Percentiles rank a stretch among this genome's conserved stretches.
phyloP scores from a whole-genome alignment of 192 early-diverging fungal species.

The Coemansia sp. region DNA sequence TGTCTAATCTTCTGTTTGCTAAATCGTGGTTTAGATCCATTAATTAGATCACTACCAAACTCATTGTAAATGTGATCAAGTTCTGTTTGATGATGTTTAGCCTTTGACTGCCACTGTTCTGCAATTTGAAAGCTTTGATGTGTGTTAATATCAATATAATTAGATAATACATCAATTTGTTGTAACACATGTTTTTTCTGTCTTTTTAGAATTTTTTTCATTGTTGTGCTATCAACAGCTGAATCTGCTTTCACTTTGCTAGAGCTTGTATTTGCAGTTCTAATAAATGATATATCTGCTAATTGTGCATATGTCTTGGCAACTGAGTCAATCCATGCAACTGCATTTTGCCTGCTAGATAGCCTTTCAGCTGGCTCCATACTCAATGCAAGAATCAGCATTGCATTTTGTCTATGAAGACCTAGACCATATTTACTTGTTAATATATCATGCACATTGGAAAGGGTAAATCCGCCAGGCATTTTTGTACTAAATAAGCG shows the following conservation, averaged over 20 bases:
- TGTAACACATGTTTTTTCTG: conserved; percentile 68
- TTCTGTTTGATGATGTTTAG: conserved; percentile 63
- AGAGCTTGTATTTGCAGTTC: neutral
- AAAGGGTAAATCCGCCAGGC: conserved; percentile 86
- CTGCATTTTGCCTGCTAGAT: conserved; percentile 20
- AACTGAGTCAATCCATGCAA: conserved; percentile 57
- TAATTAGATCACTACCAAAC: conserved; percentile 72
- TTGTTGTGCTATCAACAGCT: conserved; percentile 83
- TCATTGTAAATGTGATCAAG: conserved; percentile 77
- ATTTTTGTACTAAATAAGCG: conserved; percentile 85
- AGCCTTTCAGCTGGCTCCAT: conserved; percentile 84
- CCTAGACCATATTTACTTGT: conserved; percentile 73
- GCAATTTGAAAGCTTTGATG: conserved; percentile 63
- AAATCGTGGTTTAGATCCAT: conserved; percentile 80
- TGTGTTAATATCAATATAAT: conserved; percentile 78
- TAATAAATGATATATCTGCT: conserved; percentile 64
- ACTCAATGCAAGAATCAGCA: conserved; percentile 71
- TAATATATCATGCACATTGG: conserved; percentile 69
- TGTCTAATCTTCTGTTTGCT: conserved; percentile 75
- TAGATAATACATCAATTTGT: conserved; percentile 83
- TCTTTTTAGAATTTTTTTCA: conserved; percentile 72
- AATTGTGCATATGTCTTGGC: conserved; percentile 79
- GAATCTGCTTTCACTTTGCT: conserved; percentile 18
- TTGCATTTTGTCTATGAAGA: conserved; percentile 67
- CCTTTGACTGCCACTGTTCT: conserved; percentile 58